Base-by-base conservation (phyloP, 192 early-diverging fungal genomes). In the Backusella sp. region DNA sequence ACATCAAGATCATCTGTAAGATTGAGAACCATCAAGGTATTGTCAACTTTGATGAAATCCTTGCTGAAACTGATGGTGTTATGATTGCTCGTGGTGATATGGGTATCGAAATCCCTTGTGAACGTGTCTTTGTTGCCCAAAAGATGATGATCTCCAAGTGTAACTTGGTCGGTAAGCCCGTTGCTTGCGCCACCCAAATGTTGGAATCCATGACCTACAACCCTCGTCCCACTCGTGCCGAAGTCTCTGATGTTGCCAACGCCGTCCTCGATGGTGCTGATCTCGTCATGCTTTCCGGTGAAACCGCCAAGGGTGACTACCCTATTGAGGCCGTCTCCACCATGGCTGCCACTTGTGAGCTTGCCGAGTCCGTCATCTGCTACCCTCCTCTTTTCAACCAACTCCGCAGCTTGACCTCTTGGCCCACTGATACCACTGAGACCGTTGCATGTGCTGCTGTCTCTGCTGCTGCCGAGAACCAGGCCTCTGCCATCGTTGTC, bases 91-190 rank as follows among this genome's bases (percentile, higher is more conserved):
- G 96, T 78, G 96, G 96, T 77, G 96, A 96, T 80, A 84, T 98
- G 67, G 96, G 96, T 65, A 95, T 96, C 32, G 96, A 98, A 85
- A 95, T 96, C 68, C 96, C 95, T 28, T 91, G 94, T n/a, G 94
- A 95, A 77, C 87, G 92, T 78, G 95, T 95, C 41, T 94, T 94
- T 75, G 83, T 94, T 65, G 92, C 87, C 73, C 96, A 98, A 83
- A 98, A 98, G 89, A 96, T 96, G 94, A 96, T 98, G 89, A 97
- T 92, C 59, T 91, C 96, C 76, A 97, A 98, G 84, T 96, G 95
- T 86, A 98, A 97, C 82, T 82, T 94, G 71, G 94, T 92, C 17
- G 96, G 95, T 66, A 98, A 96, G 88, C 95, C 94, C 39, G 96
- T 96, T 56, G 92, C 95, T 72, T 94, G 92, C 74, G 96, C 96